Evolutionary conservation across 148 eudicot genomes (phyloP), one percentile per base, ranked within the genome.

Genomic region (Vaccinium darrowii): DNA sequence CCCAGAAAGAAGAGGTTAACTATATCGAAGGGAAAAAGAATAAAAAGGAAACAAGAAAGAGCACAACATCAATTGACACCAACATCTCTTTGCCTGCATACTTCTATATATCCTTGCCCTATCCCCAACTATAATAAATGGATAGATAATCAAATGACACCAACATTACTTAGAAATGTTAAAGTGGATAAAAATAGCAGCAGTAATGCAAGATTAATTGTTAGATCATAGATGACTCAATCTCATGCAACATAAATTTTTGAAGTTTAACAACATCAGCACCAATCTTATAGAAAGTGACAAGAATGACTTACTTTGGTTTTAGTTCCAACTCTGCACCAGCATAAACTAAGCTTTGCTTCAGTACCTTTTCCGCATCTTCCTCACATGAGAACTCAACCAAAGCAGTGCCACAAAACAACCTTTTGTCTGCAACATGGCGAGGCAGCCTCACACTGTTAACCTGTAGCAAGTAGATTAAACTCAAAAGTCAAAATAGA

Each of bases 381-480:
- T 97, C 99, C 88, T 95, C 99, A 1, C 91, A 74, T 33, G 98
- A 94, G 76, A 94, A 94, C 90, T 95, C 99, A 81, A 95, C 71
- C 73, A 97, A 85, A 83, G 98, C 99, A 81, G 98, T 95, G 57
- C 98, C 99, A 86, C 93, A 94, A 83, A 97, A 91, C 54, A 92
- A 54, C 84, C 86, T 92, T 83, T 92, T 97, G 88, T 90, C 91
- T 50, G 93, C 88, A 71, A 92, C 95, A 90, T 94, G 99, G 54
- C 91, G 92, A 39, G 99, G 99, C 81, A 95, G 87, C 91, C 99
- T 92, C 89, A 95, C 95, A 90, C 98, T 95, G 85, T 93, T 95
- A 83, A 97, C 98, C 99, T 97, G 90, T 57, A 87, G 86, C 13
- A 71, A 57, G 81, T 25, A 80, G 51, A 52, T 60, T 50, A 12